Evolutionary conservation across 164 flowering plant species (phyloP).

Genomic region (Nelumbo lutea): DNA sequence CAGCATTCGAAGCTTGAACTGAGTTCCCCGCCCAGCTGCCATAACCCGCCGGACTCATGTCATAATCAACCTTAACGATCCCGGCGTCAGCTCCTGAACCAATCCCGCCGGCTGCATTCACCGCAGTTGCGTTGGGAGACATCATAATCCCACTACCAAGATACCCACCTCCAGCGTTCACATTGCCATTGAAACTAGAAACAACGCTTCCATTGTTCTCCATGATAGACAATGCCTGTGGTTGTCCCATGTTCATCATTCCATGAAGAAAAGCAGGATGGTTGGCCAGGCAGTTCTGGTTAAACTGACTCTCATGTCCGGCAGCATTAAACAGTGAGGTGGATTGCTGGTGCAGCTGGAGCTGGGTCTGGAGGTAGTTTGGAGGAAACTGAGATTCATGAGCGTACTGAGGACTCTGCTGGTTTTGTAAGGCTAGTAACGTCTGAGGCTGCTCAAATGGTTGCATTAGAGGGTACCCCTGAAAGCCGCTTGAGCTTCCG

Average conservation of each 20-base stretch:
- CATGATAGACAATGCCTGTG: constrained; percentile 3
- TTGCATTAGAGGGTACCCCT: not conserved
- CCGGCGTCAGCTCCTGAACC: constrained; percentile 20
- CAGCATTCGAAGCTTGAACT: constrained; percentile 43
- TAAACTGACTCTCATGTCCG: constrained; percentile 22
- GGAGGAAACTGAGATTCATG: not conserved
- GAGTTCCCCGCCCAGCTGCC: constrained; percentile 52
- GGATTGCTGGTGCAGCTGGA: constrained; percentile 42
- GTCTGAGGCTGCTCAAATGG: constrained; percentile 17
- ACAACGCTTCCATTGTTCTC: not conserved
- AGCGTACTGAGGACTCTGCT: constrained; percentile 29
- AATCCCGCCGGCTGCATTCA: constrained; percentile 17
- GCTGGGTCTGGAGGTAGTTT: not conserved
- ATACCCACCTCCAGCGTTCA: constrained; percentile 9
- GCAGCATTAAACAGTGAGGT: constrained; percentile 12
- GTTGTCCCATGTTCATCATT: not conserved
- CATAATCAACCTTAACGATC: constrained; percentile 61
- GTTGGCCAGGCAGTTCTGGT: constrained; percentile 19
- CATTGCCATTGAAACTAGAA: not conserved
- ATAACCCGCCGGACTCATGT: constrained; percentile 43
- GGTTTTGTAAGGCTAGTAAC: constrained; percentile 44
- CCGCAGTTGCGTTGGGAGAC: constrained; percentile 20
- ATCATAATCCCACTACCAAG: constrained; percentile 32
- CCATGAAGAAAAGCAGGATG: not conserved
- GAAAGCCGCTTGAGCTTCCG: not conserved